These are phyloP conservation scores for Lasiosphaeria miniovina DNA, from an alignment of 495 filamentous ascomycete genomes.

Conservation along the genomic window DNA sequence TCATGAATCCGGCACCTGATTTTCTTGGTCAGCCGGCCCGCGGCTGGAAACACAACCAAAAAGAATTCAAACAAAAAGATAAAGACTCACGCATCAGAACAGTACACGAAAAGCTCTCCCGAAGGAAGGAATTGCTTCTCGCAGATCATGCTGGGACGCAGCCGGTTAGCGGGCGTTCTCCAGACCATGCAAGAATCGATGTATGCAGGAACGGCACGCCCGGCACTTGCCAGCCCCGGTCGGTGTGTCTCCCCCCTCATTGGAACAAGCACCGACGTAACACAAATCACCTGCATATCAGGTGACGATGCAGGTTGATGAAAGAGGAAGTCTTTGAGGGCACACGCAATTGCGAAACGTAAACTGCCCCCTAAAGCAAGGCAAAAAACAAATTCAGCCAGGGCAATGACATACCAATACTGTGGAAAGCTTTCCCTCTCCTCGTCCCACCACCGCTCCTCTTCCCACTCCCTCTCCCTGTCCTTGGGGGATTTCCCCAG, in stretches of 20 bases:
- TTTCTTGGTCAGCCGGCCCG: conserved; percentile 14
- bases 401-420: conserved; percentile 43
- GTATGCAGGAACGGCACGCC: conserved; percentile 44
- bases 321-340: conserved; percentile 32
- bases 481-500: conserved; percentile 43
- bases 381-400: conserved; percentile 1
- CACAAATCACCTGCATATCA: conserved; percentile 40
- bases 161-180: conserved; percentile 16
- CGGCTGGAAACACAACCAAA: too few species aligned
- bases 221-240: background rate
- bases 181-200: conserved; percentile 12
- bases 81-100: conserved; percentile 47
- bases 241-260: conserved; percentile 6
- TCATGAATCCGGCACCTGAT: conserved; percentile 46
- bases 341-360: conserved; percentile 20
- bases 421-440: conserved; percentile 51
- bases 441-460: conserved; percentile 47
- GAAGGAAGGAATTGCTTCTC: conserved; percentile 48
- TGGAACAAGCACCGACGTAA: conserved; percentile 24
- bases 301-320: conserved; percentile 40
- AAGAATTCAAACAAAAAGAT: background rate
- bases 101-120: conserved; percentile 45
- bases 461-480: conserved; percentile 44
- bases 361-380: conserved; percentile 6
- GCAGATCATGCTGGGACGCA: conserved; percentile 46